A percentile compares a stretch with the other conserved stretches of the same genome.
Conservation (phyloP, 805 yeast species). For the Kluyveromyces aestuarii region DNA sequence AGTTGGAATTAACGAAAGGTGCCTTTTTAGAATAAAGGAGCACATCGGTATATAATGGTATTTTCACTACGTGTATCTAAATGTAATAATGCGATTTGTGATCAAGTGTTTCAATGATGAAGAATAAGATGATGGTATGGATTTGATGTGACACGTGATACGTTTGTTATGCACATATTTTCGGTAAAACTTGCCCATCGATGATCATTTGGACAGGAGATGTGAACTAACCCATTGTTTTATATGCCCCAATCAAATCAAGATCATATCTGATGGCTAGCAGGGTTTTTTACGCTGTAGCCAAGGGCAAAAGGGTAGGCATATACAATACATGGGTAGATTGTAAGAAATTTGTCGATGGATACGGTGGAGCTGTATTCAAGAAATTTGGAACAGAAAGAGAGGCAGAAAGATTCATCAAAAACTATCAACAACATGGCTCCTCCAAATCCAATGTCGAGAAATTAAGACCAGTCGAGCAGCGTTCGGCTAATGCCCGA, state of each 20-base stretch:
- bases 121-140: too few relatives aligned
- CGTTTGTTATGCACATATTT: too few relatives aligned
- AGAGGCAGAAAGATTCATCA: slow-evolving; percentile 44
- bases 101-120: too few relatives aligned
- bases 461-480: not conserved
- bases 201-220: too few relatives aligned
- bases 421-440: slow-evolving; percentile 2
- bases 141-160: too few relatives aligned
- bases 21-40: slow-evolving; percentile 10
- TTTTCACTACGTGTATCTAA: not conserved
- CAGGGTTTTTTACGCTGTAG: slow-evolving; percentile 43
- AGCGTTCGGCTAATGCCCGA: slow-evolving; percentile 3
- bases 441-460: not conserved
- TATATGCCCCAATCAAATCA: not conserved
- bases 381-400: slow-evolving; percentile 41
- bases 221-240: too few relatives aligned
- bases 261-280: slow-evolving; percentile 8
- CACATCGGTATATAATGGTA: not conserved
- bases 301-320: slow-evolving; percentile 45
- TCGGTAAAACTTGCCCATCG: too few relatives aligned
- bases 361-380: slow-evolving; percentile 46
- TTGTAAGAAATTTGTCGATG: slow-evolving; percentile 43
- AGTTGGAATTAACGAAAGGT: slow-evolving; percentile 20
- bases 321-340: slow-evolving; percentile 53
- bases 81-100: too few relatives aligned